Evolutionary conservation across 192 early-diverging fungal genomes (phyloP), one percentile per base, ranked within the genome.

Genomic region (Podila epigama): DNA sequence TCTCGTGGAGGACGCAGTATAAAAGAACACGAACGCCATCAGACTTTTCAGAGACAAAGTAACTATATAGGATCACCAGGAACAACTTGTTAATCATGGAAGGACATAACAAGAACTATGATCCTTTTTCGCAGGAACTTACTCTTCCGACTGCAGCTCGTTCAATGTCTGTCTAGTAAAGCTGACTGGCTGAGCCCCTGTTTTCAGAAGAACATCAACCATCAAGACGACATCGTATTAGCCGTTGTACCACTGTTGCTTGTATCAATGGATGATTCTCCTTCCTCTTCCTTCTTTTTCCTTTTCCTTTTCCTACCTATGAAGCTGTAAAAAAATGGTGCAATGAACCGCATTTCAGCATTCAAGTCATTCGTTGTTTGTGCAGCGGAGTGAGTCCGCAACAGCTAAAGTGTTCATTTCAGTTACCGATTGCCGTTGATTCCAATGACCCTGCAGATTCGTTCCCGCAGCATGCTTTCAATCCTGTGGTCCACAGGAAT

Each of bases 21-120:
- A 92, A 51, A 0, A 93, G 77, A 8, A 88, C 87, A 20, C 93
- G 89, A 7, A 90, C 70, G 27, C 93, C 94, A 73, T 94, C 93
- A 3, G 94, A 89, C 66, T 95, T 95, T 72, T 95, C 94, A 62
- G 90, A 89, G 0, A 95, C 92, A 72, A 88, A 89, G 70, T 89
- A 95, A 81, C 85, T 87, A 63, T 1, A 59, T 32, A 28, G 51
- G 13, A 32, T 51, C 18, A 35, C 20, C 31, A 33, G 34, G 63
- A 39, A 25, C 0, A 16, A 31, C 50, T 34, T 16, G 36, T 11
- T n/a, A 63, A 37, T 32, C 11, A 4, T 20, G 9, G 36, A 5
- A 31, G 7, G 25, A 66, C 7, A 37, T 5, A 10, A 48, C 8
- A 5, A 13, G 9, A 50, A n/a, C 22, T 29, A 12, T 51, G 28